Base-by-base conservation (phyloP, 1,139 yeast genomes). In the Taiozyma sp. region DNA sequence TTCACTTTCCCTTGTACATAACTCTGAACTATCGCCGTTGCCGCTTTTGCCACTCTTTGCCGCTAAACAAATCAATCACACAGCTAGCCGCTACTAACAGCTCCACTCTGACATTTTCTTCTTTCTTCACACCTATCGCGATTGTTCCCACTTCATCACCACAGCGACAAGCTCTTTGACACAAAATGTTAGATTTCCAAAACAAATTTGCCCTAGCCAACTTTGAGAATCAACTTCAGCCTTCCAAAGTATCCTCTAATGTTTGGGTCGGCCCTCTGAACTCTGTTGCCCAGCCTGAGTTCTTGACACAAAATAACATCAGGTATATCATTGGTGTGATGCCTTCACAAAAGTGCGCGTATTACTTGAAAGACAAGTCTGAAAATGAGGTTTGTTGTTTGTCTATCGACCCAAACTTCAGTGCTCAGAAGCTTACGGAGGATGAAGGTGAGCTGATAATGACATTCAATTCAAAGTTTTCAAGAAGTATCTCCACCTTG, bases 231-330 rank as follows among this genome's bases (percentile, higher is more conserved):
- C 65, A 62, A 44, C 54, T 62, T 9, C 63, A 61, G 40, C 69
- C 72, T 8, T 71, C 68, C 51, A 66, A 61, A 47, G 47, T 70
- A 32, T 61, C 67, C 27, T 59, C 60, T 32, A 64, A 64, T 47
- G 59, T 69, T 2, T 69, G 69, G 62, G 57, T 69, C 40, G 72
- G 74, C 4, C 70, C 73, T 4, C 49, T 70, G 39, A 65, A 68
- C 54, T 57, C 70, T 0, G 58, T 69, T 10, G 66, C 69, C 1
- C 70, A 68, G 53, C 53, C 56, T 19, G 63, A 62, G 3, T 65
- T 67, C 54, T 63, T 65, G 49, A 60, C 45, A 42, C 56, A 47
- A 49, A 64, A 54, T 46, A 64, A 64, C 45, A 61, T 64, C 46
- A 62, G 56, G 54, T 59, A 60, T 56, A 56, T 60, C 47, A 54